Conservation (phyloP, 73 alveolate genomes). For the Tetrahymena malaccensis region DNA sequence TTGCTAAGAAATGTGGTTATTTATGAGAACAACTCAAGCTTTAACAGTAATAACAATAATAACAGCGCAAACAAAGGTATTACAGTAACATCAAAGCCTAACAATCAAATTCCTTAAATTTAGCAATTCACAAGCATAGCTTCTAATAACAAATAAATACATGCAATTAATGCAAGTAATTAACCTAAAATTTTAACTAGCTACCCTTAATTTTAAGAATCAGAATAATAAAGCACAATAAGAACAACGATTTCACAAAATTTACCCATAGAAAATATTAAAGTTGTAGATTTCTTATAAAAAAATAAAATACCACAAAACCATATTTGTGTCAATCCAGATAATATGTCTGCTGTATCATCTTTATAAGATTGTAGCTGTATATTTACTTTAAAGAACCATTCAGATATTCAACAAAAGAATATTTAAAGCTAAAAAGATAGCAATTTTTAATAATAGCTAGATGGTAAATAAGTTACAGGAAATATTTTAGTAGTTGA, state of each 20-base stretch:
- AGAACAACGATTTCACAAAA: not conserved
- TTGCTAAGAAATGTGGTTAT: not conserved
- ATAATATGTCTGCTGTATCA: not conserved
- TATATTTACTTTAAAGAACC: not conserved
- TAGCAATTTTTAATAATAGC: not conserved
- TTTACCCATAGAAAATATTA: not conserved
- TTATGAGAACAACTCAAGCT: not conserved
- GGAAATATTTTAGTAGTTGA: not conserved
- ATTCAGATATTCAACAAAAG: not conserved
- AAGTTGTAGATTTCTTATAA: not conserved
- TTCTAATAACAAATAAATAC: not conserved
- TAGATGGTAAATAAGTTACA: not conserved
- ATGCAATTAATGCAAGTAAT: not conserved
- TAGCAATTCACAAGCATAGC: not conserved
- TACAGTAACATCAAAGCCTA: not conserved
- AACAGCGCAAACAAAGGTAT: not conserved
- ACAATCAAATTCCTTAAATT: not conserved
- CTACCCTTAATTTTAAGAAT: not conserved
- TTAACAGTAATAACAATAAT: not conserved
- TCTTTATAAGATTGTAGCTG: not conserved
- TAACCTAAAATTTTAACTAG: not conserved
- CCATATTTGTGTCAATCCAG: not conserved
- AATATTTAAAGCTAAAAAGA: not conserved
- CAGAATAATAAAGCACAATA: not conserved
- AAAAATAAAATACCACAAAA: not conserved